phyloP scores from a whole-genome alignment of 139 green algal species.

The Chlorella ohadii region DNA sequence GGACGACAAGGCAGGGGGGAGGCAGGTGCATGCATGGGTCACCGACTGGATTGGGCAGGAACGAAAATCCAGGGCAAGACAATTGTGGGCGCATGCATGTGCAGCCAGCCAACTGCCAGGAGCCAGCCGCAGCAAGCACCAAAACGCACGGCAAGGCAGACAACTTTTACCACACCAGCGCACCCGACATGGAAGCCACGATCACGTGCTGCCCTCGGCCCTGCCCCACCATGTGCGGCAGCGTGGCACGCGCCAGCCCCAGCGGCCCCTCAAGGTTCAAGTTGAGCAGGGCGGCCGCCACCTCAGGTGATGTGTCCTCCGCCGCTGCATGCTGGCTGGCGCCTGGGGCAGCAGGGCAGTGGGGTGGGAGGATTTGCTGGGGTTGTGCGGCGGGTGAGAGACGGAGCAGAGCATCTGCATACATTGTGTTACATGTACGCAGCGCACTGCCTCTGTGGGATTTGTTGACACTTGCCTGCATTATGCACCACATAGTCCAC shows the following conservation, averaged over 20 bases:
- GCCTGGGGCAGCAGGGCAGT: conserved; percentile 46
- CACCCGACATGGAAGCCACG: conserved; percentile 73
- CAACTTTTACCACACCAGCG: not conserved
- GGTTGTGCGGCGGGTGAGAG: no score
- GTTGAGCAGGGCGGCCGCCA: conserved; percentile 70
- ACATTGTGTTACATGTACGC: no score
- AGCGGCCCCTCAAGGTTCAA: conserved; percentile 85
- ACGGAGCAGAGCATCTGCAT: no score
- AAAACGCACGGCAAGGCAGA: not conserved
- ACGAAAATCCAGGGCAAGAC: no score
- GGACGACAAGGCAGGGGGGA: not conserved
- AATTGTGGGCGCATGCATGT: no score
- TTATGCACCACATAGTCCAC: conserved; percentile 83
- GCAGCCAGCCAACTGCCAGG: no score
- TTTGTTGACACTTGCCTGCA: conserved; percentile 67
- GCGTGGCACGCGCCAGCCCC: conserved; percentile 68
- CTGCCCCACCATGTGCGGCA: conserved; percentile 71
- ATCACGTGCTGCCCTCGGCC: conserved; percentile 72
- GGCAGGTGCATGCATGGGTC: not conserved
- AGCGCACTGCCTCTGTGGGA: no score
- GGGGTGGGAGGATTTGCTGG: no score
- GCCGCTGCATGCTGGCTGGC: conserved; percentile 73
- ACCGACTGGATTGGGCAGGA: no score
- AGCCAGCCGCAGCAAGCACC: no score
- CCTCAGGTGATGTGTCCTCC: conserved; percentile 61